Evolutionary conservation across 352 stramenopile species (phyloP).

Genomic region (Globisporangium nagaii): DNA sequence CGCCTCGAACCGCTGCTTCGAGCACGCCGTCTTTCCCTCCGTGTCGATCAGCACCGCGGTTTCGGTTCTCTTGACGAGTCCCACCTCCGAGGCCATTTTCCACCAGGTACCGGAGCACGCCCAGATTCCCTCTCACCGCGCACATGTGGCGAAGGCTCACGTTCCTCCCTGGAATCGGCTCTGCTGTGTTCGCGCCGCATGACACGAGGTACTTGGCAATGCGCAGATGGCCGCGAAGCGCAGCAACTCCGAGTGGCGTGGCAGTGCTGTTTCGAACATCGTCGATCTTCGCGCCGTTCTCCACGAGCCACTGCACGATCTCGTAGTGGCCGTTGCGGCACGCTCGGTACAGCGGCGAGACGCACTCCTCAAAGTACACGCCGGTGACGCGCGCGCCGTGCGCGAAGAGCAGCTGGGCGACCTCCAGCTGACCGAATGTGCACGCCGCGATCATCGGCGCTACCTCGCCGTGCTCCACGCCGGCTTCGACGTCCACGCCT

Average conservation of each 20-base stretch:
- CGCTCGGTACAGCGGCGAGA: neutral
- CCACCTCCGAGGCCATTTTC: neutral
- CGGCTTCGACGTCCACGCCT: neutral
- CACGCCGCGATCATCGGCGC: neutral
- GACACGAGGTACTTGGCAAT: neutral
- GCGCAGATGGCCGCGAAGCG: neutral
- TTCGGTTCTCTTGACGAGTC: too few species aligned
- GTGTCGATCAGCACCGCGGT: neutral
- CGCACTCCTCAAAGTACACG: neutral
- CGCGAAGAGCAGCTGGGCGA: neutral
- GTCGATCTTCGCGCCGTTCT: neutral
- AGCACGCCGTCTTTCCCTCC: neutral
- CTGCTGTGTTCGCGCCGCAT: neutral
- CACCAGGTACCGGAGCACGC: constrained; percentile 5
- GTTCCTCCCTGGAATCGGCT: neutral
- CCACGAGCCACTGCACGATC: neutral
- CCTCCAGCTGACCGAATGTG: neutral
- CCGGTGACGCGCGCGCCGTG: neutral
- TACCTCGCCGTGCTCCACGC: neutral
- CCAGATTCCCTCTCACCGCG: constrained; percentile 5
- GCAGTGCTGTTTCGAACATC: neutral
- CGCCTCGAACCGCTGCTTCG: neutral
- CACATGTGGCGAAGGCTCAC: neutral
- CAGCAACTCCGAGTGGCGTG: neutral
- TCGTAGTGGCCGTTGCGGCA: neutral